A percentile compares a stretch with the other conserved stretches of the same genome.
Conservation (phyloP, 2,329 filamentous ascomycete species). For the Lasiodiplodia citricola region DNA sequence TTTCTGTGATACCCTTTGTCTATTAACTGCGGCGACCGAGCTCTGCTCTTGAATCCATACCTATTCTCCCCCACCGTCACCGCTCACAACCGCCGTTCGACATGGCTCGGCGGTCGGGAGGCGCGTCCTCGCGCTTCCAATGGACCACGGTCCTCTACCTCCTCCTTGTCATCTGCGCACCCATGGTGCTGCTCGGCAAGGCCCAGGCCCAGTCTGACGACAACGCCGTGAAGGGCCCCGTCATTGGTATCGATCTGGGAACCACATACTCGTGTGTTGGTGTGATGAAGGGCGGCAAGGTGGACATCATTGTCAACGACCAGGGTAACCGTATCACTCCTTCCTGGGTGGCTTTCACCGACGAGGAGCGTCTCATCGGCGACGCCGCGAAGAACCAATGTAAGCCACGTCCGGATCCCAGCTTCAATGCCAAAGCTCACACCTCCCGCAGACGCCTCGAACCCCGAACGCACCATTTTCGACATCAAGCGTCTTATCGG, state of each 20-base stretch:
- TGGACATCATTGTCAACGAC: constrained; percentile 52
- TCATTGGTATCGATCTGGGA: constrained; percentile 45
- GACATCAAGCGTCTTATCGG: constrained; percentile 59
- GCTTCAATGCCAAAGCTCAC: not conserved
- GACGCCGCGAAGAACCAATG: constrained; percentile 68
- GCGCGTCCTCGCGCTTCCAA: constrained; percentile 74
- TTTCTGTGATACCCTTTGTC: constrained; percentile 24
- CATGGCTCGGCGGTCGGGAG: constrained; percentile 65
- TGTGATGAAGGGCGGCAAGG: constrained; percentile 50
- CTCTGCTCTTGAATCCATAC: constrained; percentile 1
- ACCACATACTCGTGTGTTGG: constrained; percentile 45
- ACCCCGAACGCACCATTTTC: constrained; percentile 57
- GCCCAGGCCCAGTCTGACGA: constrained; percentile 74
- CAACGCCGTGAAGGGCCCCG: constrained; percentile 50
- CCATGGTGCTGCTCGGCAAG: constrained; percentile 80
- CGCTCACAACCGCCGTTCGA: not conserved
- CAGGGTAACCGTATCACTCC: constrained; percentile 52
- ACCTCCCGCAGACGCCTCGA: constrained; percentile 45
- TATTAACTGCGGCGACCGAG: constrained; percentile 8
- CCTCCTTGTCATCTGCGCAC: constrained; percentile 82
- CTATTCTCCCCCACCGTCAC: constrained; percentile 5
- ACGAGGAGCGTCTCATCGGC: constrained; percentile 95
- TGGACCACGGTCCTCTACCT: constrained; percentile 93
- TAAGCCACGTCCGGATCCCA: not conserved
- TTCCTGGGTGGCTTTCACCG: constrained; percentile 94